Evolutionary conservation across 2,329 filamentous ascomycete species (phyloP), one percentile per base, ranked within the genome.

Genomic region (Nemania sp.): DNA sequence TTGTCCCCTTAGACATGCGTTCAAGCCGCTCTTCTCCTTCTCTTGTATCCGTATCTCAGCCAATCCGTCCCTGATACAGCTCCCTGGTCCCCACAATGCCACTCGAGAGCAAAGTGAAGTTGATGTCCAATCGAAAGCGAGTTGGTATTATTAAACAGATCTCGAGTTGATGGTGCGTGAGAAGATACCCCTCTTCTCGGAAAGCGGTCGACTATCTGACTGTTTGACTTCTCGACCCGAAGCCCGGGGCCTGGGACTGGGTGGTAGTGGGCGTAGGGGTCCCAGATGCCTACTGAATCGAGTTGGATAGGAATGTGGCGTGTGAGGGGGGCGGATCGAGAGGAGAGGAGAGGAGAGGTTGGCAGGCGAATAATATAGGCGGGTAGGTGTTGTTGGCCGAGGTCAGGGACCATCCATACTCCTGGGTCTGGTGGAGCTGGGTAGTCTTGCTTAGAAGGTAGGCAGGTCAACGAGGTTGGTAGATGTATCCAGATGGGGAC

Each of bases 351-450:
- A 17, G n/a, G 46, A 10, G 13, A 49, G 43, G 25, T 61, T 25
- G 49, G 39, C 49, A 32, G 29, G 18, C 17, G n/a, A 35, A 15
- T 39, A 25, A 29, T n/a, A 47, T 15, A 53, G 39, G 35, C 21
- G 13, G 17, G 45, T 15, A 39, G 52, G 40, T 59, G 32, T 59
- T 57, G 42, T 57, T 42, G 25, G 29, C 35, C 35, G 20, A 40
- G 15, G 47, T 64, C 29, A 64, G 43, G 62, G 59, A 59, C 52
- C 59, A 40, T 59, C 62, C 62, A 64, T 64, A 51, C 59, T 62
- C 39, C 29, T 53, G 48, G 21, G 10, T 39, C 35, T 4, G 32
- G 48, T 43, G 34, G 47, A 55, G 10, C 51, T 29, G 35, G 40
- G 53, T 56, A 42, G 48, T 52, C 25, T 18, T 29, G 42, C 12